Evolutionary conservation across 306 rosid species (phyloP).

Genomic region (Lupinus albus): DNA sequence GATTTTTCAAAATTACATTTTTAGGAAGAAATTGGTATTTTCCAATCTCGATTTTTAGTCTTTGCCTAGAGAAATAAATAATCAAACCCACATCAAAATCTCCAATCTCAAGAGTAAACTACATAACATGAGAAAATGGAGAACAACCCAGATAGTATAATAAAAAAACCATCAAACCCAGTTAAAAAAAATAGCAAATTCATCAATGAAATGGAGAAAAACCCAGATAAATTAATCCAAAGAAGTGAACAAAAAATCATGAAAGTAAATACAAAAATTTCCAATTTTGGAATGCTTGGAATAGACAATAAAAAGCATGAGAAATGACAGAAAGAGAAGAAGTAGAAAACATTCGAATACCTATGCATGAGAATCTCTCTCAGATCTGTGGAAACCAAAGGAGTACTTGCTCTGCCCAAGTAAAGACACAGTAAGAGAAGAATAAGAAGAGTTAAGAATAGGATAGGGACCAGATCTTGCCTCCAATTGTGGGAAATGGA

Average conservation of each 20-base stretch:
- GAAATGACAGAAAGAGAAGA: conserved; percentile 21
- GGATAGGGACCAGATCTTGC: conserved; percentile 41
- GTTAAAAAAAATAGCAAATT: conserved; percentile 1
- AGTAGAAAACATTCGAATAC: conserved; percentile 36
- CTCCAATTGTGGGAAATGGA: conserved; percentile 11
- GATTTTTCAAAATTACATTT: no score
- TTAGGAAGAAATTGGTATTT: no score
- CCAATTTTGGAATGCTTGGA: background rate
- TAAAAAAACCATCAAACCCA: background rate
- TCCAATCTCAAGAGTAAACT: conserved; percentile 8
- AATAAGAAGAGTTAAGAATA: conserved; percentile 30
- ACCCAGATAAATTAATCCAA: conserved; percentile 27
- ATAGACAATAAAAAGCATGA: background rate
- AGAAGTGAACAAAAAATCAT: background rate
- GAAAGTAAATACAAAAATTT: background rate
- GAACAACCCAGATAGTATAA: conserved; percentile 28
- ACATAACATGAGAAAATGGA: conserved; percentile 13
- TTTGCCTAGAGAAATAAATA: background rate
- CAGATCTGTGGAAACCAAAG: conserved; percentile 31
- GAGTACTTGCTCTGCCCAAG: conserved; percentile 26
- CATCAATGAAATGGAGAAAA: conserved; percentile 30
- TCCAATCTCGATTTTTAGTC: no score
- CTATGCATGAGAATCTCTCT: conserved; percentile 41
- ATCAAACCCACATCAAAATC: background rate
- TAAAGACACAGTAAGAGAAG: background rate